phyloP scores from a whole-genome alignment of 2,329 filamentous ascomycete species.

The Tricladium varicosporioides region DNA sequence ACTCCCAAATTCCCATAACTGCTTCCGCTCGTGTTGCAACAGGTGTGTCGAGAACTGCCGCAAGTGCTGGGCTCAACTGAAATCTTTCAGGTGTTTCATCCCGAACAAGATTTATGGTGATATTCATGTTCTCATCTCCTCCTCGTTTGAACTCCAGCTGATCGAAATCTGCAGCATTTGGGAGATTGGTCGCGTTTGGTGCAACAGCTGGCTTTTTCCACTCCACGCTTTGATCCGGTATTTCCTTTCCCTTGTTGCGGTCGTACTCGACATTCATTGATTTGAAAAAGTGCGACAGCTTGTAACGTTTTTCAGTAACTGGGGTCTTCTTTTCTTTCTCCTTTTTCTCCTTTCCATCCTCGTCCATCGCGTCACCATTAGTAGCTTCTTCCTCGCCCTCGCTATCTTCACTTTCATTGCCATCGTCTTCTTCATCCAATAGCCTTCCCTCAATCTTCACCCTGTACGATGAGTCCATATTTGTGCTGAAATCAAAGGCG shows the following conservation, averaged over 20 bases:
- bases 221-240: constrained; percentile 62
- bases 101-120: constrained; percentile 80
- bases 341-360: constrained; percentile 48
- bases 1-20: constrained; percentile 92
- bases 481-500: constrained; percentile 78
- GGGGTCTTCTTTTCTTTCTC: constrained; percentile 33
- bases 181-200: constrained; percentile 47
- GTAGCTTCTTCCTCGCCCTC: constrained; percentile 46
- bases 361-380: constrained; percentile 48
- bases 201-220: constrained; percentile 77
- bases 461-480: constrained; percentile 74
- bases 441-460: constrained; percentile 91
- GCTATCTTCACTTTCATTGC: constrained; percentile 46
- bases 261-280: constrained; percentile 75
- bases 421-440: constrained; percentile 65
- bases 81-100: constrained; percentile 87
- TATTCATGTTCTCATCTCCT: constrained; percentile 88
- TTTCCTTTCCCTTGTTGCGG: constrained; percentile 55
- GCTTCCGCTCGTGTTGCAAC: constrained; percentile 87
- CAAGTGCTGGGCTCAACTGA: constrained; percentile 72
- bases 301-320: constrained; percentile 47
- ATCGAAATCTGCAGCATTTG: constrained; percentile 77
- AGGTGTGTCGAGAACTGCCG: constrained; percentile 79
- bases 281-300: constrained; percentile 79
- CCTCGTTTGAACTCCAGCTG: constrained; percentile 87